phyloP scores from a whole-genome alignment of 192 early-diverging fungal species.

The Podila verticillata region DNA sequence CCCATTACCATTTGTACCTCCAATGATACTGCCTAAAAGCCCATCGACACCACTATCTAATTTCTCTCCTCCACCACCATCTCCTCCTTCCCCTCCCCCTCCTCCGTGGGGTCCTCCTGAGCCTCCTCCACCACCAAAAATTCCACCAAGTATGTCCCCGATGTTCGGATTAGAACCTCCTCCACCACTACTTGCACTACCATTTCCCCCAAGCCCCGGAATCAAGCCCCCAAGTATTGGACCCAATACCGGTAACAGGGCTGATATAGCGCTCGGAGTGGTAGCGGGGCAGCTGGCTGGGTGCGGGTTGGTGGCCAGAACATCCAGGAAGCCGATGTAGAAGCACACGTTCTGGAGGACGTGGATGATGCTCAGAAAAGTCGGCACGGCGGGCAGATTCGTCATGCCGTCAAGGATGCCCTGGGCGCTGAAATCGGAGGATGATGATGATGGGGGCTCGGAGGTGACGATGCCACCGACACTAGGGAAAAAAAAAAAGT shows the following conservation, averaged over 20 bases:
- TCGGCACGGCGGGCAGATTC: conserved; percentile 7
- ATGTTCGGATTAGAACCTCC: background rate
- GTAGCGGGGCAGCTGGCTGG: background rate
- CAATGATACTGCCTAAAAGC: no score
- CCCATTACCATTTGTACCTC: no score
- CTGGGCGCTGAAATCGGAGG: conserved; percentile 3
- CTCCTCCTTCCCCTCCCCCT: background rate
- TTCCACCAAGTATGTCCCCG: background rate
- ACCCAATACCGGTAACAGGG: background rate
- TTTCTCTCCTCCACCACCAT: no score
- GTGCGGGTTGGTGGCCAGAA: conserved; percentile 16
- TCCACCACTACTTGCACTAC: background rate
- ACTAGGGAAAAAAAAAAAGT: no score
- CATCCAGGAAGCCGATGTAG: conserved; percentile 15
- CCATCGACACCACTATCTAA: no score
- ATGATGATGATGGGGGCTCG: background rate
- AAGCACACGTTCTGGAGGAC: conserved; percentile 21
- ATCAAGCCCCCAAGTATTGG: background rate
- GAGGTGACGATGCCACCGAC: conserved; percentile 20
- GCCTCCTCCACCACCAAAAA: background rate
- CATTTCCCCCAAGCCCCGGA: conserved; percentile 7
- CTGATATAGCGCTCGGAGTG: background rate
- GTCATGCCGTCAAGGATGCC: conserved; percentile 11
- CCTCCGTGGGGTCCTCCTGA: background rate
- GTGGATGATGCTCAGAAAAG: conserved; percentile 15